A percentile compares a stretch with the other conserved stretches of the same genome.
phyloP scores from a whole-genome alignment of 2,329 filamentous ascomycete genomes.

The Didymella keratinophila region DNA sequence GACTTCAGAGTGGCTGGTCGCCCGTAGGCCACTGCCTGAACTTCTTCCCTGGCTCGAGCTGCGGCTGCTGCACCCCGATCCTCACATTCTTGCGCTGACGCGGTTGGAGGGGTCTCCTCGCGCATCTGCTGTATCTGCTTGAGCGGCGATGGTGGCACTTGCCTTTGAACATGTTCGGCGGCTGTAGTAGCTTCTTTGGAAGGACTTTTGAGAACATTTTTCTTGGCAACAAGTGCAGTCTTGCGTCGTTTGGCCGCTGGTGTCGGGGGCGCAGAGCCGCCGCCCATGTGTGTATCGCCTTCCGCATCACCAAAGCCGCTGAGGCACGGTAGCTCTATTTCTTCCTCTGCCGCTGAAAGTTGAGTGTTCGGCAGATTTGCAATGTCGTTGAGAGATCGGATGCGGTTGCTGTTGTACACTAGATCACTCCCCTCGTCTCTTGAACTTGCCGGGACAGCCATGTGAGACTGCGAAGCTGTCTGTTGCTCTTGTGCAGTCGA shows the following conservation, averaged over 20 bases:
- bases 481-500: constrained; percentile 52
- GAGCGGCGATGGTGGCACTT: constrained; percentile 22
- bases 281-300: constrained; percentile 39
- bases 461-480: constrained; percentile 34
- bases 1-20: constrained; percentile 38
- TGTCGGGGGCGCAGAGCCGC: constrained; percentile 31
- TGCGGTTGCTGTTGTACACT: constrained; percentile 19
- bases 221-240: constrained; percentile 35
- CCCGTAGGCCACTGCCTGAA: constrained; percentile 23
- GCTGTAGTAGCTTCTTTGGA: constrained; percentile 16
- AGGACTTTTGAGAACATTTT: constrained; percentile 30
- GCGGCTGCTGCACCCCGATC: constrained; percentile 46
- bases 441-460: constrained; percentile 20
- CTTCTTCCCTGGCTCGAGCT: constrained; percentile 29
- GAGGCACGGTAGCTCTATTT: constrained; percentile 46
- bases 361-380: constrained; percentile 47
- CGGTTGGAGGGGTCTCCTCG: constrained; percentile 29
- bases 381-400: constrained; percentile 48
- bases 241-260: constrained; percentile 45
- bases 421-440: constrained; percentile 29
- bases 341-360: constrained; percentile 39
- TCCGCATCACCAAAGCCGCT: constrained; percentile 47
- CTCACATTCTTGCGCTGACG: constrained; percentile 42
- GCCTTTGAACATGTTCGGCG: constrained; percentile 24
- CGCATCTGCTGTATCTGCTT: constrained; percentile 33